Conservation (phyloP, 495 filamentous ascomycete species). For the Penicillium odoratum region DNA sequence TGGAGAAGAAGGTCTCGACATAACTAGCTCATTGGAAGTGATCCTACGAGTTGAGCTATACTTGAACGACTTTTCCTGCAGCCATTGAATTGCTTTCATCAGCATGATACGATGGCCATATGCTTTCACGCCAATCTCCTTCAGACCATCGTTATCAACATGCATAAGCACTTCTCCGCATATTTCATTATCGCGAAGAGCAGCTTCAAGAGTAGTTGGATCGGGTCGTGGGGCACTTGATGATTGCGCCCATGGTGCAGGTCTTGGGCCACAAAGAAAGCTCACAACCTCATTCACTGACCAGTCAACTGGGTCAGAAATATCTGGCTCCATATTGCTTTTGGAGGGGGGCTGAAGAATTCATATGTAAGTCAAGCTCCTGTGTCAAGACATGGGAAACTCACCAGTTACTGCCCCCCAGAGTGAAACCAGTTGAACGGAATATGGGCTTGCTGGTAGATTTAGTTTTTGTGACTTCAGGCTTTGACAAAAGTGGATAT, state of each 20-base stretch:
- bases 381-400: neutral
- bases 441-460: neutral
- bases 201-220: constrained; percentile 45
- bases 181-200: constrained; percentile 58
- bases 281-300: constrained; percentile 61
- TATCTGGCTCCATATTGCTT: constrained; percentile 15
- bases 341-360: constrained; percentile 7
- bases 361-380: neutral
- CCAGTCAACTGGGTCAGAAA: constrained; percentile 67
- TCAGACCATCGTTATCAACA: constrained; percentile 44
- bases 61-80: constrained; percentile 43
- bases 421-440: neutral
- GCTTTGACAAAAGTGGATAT: neutral
- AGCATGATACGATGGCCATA: constrained; percentile 49
- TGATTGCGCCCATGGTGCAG: constrained; percentile 43
- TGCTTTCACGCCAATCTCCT: constrained; percentile 49
- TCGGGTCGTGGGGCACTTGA: constrained; percentile 48
- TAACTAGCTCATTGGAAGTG: neutral
- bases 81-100: constrained; percentile 44
- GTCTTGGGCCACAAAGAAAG: constrained; percentile 58
- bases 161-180: constrained; percentile 56
- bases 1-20: neutral
- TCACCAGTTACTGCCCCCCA: neutral
- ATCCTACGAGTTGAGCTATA: constrained; percentile 22
- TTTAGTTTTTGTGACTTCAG: neutral